Base-by-base conservation (phyloP, 2,329 filamentous ascomycete genomes). In the Aureobasidium sp. region DNA sequence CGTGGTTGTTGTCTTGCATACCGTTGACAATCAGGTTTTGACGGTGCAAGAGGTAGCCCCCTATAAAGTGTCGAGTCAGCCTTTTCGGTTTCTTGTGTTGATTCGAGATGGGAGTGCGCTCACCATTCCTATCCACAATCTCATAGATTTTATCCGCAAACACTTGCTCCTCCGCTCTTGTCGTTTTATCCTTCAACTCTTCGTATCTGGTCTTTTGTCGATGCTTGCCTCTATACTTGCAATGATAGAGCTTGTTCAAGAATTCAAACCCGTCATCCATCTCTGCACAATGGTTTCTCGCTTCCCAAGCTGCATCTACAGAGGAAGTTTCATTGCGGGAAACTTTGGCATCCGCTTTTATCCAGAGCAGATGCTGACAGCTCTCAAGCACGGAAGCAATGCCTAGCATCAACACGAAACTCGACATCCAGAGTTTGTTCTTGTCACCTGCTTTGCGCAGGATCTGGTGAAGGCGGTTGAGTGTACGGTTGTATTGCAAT, bases 361-460 rank as follows among this genome's bases (percentile, higher is more conserved):
- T 68, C 48, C 77, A 74, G 4, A 79, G 70, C 0, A 76, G 77
- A 63, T 75, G 75, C 62, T 81, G 78, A 34, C 76, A 73, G 62
- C 79, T 76, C 64, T 81, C 78, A n/a, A 77, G 70, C 3, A 76
- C 76, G 74, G 79, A 79, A 29, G 74, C 77, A 60, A 80, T 74
- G 41, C 77, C 77, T 1, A 80, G 70, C 44, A 79, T 74, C 30
- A 75, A 72, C 57, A 77, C 72, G 63, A 81, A 80, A 1, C 77
- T 73, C 0, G 73, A 70, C 6, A 79, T 69, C 78, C 78, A 80
- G 32, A 76, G 76, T 44, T 73, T 70, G 61, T 74, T 74, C 58
- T 77, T 77, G 42, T 74, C 75, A 42, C 63, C 63, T 7, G 69
- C 73, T 7, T 72, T 73, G 63, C 77, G 76, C 54, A 79, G 74